Base-by-base conservation (phyloP, 1,284 basidiomycete species). In the Sphaerobolus stellatus region DNA sequence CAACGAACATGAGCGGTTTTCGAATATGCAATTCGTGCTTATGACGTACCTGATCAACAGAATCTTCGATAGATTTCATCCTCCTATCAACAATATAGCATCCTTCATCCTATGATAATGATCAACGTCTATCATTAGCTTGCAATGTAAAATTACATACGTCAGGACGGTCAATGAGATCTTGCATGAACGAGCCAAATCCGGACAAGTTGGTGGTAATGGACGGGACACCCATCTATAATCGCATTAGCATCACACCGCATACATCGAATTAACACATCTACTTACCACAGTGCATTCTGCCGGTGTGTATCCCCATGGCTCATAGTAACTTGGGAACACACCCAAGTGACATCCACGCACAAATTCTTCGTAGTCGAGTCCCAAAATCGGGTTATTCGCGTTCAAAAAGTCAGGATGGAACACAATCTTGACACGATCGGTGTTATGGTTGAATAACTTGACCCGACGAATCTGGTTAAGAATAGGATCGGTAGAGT, bases 291-390 rank as follows among this genome's bases (percentile, higher is more conserved):
- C 90, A 16, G 89, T 92, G 64, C 90, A 92, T 64, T 92, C 90
- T 0, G 89, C 90, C 1, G 90, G 90, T 0, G 89, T 91, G 61
- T 92, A 93, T 0, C 92, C 92, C 92, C 93, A 95, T 3, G 93
- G 94, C 71, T 94, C 93, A 60, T 92, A 92, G 66, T 98, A 99
- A 63, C 90, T 94, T 2, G 96, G 94, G 83, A 99, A 98, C 34
- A 98, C 95, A 58, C 96, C 96, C 57, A 99, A 75, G 77, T 98
- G 96, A 69, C 96, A 98, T 3, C 96, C 96, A 61, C 96, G 80
- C 14, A 98, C 96, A 68, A 99, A 99, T 75, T 99, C 96, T 71
- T 99, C 96, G 69, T 99, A 99, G 71, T 99, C 96, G 59, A 99
- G 79, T 2, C 94, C 94, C 22, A 99, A 76, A 56, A 98, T 97